Percentiles rank a stretch among this genome's conserved stretches.
phyloP scores from a whole-genome alignment of 768 basidiomycete species.

The Lyophyllum decastes region DNA sequence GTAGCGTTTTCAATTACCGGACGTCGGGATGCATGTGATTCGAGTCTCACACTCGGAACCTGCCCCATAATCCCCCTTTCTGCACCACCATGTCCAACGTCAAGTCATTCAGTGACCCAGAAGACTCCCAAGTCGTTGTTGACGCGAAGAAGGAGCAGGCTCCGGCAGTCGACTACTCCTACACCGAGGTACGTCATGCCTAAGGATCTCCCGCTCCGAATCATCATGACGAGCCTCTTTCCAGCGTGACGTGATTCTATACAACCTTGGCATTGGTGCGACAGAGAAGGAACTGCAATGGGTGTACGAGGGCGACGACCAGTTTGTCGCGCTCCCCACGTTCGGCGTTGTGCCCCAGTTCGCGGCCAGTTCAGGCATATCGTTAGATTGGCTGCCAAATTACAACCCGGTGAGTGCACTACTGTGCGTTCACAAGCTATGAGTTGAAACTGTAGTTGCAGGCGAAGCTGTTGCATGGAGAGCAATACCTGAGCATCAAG shows the following conservation, averaged over 20 bases:
- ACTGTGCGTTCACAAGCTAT: not conserved
- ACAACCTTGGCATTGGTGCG: constrained; percentile 94
- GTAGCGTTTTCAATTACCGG: too few species aligned
- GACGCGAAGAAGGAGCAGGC: constrained; percentile 71
- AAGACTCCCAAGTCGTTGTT: constrained; percentile 81
- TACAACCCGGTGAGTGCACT: constrained; percentile 81
- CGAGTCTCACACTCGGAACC: not conserved
- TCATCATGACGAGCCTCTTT: not conserved
- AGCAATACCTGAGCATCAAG: constrained; percentile 91
- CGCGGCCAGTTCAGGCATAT: constrained; percentile 60
- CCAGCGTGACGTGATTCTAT: constrained; percentile 84
- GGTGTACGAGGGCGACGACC: constrained; percentile 87
- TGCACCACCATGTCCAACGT: constrained; percentile 35
- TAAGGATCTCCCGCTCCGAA: not conserved
- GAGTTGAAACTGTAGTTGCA: constrained; percentile 24
- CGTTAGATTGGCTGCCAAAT: constrained; percentile 90
- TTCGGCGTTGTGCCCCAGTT: constrained; percentile 97
- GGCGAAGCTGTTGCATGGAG: constrained; percentile 97
- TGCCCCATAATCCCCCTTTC: not conserved
- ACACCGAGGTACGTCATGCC: constrained; percentile 57
- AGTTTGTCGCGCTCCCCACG: constrained; percentile 86
- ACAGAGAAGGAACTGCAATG: constrained; percentile 91
- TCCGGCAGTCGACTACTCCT: constrained; percentile 64
- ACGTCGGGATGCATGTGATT: constrained; percentile 23
- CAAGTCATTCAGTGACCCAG: constrained; percentile 63